A percentile compares a stretch with the other conserved stretches of the same genome.
Evolutionary conservation across 371 early-diverging fungal genomes (phyloP).

Genomic region (Mucor sp.): DNA sequence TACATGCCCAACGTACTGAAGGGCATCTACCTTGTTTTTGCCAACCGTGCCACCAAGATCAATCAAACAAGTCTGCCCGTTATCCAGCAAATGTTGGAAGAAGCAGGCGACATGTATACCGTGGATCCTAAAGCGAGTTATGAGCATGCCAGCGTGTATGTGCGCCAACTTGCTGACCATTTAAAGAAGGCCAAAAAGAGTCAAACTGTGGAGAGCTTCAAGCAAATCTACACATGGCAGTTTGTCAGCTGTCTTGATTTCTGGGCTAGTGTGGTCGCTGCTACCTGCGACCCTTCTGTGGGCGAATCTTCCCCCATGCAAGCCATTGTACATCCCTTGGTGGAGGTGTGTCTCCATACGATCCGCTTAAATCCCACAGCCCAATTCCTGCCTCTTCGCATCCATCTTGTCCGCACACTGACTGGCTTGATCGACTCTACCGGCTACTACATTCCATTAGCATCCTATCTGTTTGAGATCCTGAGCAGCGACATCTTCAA

Average conservation of each 20-base stretch:
- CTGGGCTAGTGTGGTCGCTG: conserved; percentile 80
- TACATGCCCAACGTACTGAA: conserved; percentile 60
- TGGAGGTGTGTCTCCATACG: conserved; percentile 37
- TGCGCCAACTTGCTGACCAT: conserved; percentile 88
- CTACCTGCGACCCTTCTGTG: conserved; percentile 59
- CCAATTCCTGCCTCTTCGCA: conserved; percentile 88
- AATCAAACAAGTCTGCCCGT: conserved; percentile 71
- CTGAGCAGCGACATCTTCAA: conserved; percentile 53
- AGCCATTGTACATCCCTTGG: conserved; percentile 34
- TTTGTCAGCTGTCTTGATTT: conserved; percentile 86
- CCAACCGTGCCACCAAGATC: conserved; percentile 72
- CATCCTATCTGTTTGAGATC: conserved; percentile 62
- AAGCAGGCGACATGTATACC: conserved; percentile 84
- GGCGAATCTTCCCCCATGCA: conserved; percentile 41
- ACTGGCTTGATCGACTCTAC: conserved; percentile 64
- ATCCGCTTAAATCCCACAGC: conserved; percentile 80
- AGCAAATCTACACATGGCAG: conserved; percentile 93
- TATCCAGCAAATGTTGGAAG: conserved; percentile 84
- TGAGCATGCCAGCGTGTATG: conserved; percentile 87
- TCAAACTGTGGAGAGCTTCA: conserved; percentile 80
- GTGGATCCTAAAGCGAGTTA: conserved; percentile 72
- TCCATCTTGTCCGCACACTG: conserved; percentile 78
- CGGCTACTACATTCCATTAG: conserved; percentile 49
- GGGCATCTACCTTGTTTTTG: conserved; percentile 80
- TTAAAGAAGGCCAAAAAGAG: conserved; percentile 82